Conservation (phyloP, 352 stramenopile genomes). For the Globisporangium heterothallicum region DNA sequence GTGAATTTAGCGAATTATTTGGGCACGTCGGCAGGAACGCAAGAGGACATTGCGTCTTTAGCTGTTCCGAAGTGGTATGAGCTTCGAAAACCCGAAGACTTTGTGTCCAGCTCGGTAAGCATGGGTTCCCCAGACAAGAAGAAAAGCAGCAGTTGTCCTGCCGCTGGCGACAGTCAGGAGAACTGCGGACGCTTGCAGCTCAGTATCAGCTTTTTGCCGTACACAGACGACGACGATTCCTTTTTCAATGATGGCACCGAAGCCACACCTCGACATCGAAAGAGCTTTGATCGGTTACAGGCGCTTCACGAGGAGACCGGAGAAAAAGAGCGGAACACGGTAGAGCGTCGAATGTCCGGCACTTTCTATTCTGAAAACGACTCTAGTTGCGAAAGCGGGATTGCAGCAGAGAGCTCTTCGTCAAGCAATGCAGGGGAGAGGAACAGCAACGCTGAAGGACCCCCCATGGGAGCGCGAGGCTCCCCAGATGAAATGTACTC, state of each 20-base stretch:
- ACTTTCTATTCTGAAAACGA: constrained; percentile 12
- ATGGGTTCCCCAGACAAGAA: constrained; percentile 11
- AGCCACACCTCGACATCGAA: constrained; percentile 48
- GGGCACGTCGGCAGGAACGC: constrained; percentile 43
- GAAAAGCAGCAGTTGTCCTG: constrained; percentile 10
- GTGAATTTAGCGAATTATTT: constrained; percentile 77
- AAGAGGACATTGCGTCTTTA: constrained; percentile 65
- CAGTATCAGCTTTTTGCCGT: constrained; percentile 73
- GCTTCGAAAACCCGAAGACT: constrained; percentile 50
- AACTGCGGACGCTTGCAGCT: constrained; percentile 65
- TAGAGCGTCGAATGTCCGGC: constrained; percentile 7
- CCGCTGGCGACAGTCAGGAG: constrained; percentile 13
- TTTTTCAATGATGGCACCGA: constrained; percentile 31
- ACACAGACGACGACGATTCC: constrained; percentile 38
- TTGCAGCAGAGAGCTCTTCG: not conserved
- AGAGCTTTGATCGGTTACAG: constrained; percentile 72
- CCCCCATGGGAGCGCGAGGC: not conserved
- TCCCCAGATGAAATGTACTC: constrained; percentile 70
- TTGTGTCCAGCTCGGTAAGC: constrained; percentile 18
- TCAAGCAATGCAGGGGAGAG: not conserved
- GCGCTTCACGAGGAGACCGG: constrained; percentile 70
- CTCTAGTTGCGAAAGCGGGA: not conserved
- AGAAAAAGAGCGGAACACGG: constrained; percentile 32
- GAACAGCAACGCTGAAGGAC: constrained; percentile 2
- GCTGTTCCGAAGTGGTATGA: constrained; percentile 78